Base-by-base conservation (phyloP, 345 rosid species). In the Populus tremula region DNA sequence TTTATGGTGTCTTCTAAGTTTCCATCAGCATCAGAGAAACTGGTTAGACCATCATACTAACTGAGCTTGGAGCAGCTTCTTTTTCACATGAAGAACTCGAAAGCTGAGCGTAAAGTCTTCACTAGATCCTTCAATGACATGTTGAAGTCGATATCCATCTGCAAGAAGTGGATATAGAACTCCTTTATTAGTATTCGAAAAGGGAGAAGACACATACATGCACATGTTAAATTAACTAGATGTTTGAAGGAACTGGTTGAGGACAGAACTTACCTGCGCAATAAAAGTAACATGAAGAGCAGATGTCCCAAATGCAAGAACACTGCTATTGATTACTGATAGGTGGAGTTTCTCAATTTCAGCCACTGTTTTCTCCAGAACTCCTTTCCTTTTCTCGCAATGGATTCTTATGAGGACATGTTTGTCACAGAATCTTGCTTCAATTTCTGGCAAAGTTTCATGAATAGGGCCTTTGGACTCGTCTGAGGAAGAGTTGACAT, bases 341-440 rank as follows among this genome's bases (percentile, higher is more conserved):
- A 93, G 85, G 71, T 80, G 89, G 43, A 81, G 79, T 8, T 91
- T 91, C 87, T 93, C 95, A 59, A 93, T 81, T 82, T 89, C 92
- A 53, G 90, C 84, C 29, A 91, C 77, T 25, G 83, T 86, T 84
- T 89, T 91, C 80, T 86, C 92, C 43, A 86, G 18, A 8, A 87
- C 27, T 62, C 91, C 94, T 73, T 89, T 91, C 82, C 85, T 89
- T 82, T 89, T 93, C 87, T 90, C 94, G 71, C 93, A 90, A 76
- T 91, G 96, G 43, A 93, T 87, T 84, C 91, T 90, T 43, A 93
- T 79, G 7, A 95, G 89, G 23, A 93, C 96, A 78, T 87, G 83
- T 61, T 85, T 87, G 71, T 89, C 93, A 27, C 90, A 87, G 35
- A 88, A 77, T 82, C 95, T 88, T 70, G 93, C 95, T 85, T 94